A percentile compares a stretch with the other conserved stretches of the same genome.
phyloP scores from a whole-genome alignment of 2,329 filamentous ascomycete species.

The Trichoderma atrobrunneum region DNA sequence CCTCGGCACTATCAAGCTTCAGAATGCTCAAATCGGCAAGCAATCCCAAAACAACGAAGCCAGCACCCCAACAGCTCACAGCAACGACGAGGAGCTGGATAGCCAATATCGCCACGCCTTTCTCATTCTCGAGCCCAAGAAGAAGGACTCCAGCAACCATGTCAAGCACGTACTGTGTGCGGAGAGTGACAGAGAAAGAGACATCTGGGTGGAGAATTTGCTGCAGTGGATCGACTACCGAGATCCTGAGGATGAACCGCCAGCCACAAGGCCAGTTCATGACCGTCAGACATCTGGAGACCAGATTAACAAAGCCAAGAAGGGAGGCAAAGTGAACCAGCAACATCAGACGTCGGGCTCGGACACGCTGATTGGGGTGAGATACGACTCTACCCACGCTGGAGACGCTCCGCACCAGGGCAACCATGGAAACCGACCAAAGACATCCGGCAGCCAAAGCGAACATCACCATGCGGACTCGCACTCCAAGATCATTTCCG shows the following conservation, averaged over 20 bases:
- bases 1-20: constrained; percentile 88
- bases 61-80: constrained; percentile 57
- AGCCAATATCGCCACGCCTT: constrained; percentile 98
- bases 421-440: constrained; percentile 36
- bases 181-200: constrained; percentile 88
- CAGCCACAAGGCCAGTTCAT: constrained; percentile 33
- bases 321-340: constrained; percentile 27
- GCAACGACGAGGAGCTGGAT: constrained; percentile 69
- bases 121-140: constrained; percentile 90
- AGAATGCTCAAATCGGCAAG: constrained; percentile 89
- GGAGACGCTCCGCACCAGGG: constrained; percentile 48
- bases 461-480: constrained; percentile 35
- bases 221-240: constrained; percentile 82
- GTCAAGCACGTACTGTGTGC: constrained; percentile 94
- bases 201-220: constrained; percentile 88
- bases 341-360: constrained; percentile 38
- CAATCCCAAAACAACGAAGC: constrained; percentile 58
- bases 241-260: constrained; percentile 53
- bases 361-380: constrained; percentile 54
- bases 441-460: constrained; percentile 34
- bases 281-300: constrained; percentile 40
- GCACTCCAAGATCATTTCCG: constrained; percentile 66
- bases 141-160: constrained; percentile 83
- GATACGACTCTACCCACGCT: constrained; percentile 55
- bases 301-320: constrained; percentile 35